A percentile compares a stretch with the other conserved stretches of the same genome.
phyloP scores from a whole-genome alignment of 2,329 filamentous ascomycete genomes.

The Cercospora zeina region DNA sequence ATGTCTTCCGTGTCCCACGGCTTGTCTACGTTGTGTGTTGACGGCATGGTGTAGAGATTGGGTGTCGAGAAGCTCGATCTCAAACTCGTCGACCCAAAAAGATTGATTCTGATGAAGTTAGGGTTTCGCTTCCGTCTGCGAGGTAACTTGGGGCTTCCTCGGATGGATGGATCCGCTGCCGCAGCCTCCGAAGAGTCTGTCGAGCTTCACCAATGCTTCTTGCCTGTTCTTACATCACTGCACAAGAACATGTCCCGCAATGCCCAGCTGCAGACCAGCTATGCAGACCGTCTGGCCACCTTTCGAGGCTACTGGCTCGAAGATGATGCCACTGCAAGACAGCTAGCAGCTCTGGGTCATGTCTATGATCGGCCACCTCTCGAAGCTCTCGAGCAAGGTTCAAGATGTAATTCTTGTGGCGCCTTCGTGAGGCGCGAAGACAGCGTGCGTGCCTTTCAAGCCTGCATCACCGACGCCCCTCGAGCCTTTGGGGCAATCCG shows the following conservation, averaged over 20 bases:
- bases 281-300: conserved; percentile 22
- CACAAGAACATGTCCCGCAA: conserved; percentile 9
- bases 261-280: conserved; percentile 13
- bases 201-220: conserved; percentile 13
- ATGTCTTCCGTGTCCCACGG: conserved; percentile 96
- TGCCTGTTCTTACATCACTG: background rate
- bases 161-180: background rate
- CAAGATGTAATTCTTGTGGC: conserved; percentile 35
- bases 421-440: conserved; percentile 33
- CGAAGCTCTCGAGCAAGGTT: conserved; percentile 38
- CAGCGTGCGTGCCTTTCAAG: conserved; percentile 32
- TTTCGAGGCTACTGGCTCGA: conserved; percentile 34
- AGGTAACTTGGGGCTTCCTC: background rate
- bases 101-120: conserved; percentile 6
- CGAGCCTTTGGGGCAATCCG: conserved; percentile 7
- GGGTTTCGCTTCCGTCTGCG: conserved; percentile 1
- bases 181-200: background rate
- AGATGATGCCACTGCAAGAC: conserved; percentile 31
- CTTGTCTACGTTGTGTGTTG: conserved; percentile 85
- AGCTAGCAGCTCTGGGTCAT: conserved; percentile 39
- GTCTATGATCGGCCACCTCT: conserved; percentile 37
- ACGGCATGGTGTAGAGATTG: conserved; percentile 64
- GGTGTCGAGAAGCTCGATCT: background rate
- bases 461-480: conserved; percentile 12
- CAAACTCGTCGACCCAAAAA: conserved; percentile 2